Percentiles rank a stretch among this genome's conserved stretches.
Conservation (phyloP, 345 rosid species). For the Angophora floribunda region DNA sequence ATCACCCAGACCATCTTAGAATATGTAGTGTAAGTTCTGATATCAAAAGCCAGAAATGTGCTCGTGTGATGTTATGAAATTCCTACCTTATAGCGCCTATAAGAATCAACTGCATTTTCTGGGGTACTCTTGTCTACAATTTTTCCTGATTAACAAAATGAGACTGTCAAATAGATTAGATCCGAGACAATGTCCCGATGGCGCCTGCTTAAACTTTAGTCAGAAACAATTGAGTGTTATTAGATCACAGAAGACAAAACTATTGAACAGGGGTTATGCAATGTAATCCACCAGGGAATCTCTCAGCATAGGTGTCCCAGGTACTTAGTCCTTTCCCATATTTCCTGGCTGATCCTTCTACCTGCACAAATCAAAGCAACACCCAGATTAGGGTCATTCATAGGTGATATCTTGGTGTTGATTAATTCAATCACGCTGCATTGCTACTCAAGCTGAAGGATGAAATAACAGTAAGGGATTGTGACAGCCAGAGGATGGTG, state of each 20-base stretch:
- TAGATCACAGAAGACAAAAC: not conserved
- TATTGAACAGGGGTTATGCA: not conserved
- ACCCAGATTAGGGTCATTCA: not conserved
- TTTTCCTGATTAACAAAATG: slow-evolving; percentile 27
- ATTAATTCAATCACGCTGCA: not conserved
- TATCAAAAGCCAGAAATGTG: not conserved
- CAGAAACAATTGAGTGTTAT: not conserved
- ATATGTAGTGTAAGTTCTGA: not conserved
- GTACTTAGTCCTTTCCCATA: slow-evolving; percentile 2
- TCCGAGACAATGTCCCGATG: not conserved
- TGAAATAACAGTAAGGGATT: not conserved
- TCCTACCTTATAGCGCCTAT: not conserved
- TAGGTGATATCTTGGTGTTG: not conserved
- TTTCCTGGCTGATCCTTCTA: not conserved
- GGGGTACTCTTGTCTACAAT: slow-evolving; percentile 10
- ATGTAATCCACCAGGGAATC: not conserved
- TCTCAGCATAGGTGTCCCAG: not conserved
- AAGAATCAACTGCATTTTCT: slow-evolving; percentile 2
- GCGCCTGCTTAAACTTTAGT: slow-evolving; percentile 18
- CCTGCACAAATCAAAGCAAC: not conserved
- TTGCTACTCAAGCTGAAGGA: not conserved
- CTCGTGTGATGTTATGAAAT: not conserved
- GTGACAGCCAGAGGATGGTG: not conserved
- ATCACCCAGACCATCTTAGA: not conserved
- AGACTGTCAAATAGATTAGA: slow-evolving; percentile 5